A percentile compares a stretch with the other conserved stretches of the same genome.
phyloP scores from a whole-genome alignment of 305 asterid genomes.

The Ilex paraguariensis region DNA sequence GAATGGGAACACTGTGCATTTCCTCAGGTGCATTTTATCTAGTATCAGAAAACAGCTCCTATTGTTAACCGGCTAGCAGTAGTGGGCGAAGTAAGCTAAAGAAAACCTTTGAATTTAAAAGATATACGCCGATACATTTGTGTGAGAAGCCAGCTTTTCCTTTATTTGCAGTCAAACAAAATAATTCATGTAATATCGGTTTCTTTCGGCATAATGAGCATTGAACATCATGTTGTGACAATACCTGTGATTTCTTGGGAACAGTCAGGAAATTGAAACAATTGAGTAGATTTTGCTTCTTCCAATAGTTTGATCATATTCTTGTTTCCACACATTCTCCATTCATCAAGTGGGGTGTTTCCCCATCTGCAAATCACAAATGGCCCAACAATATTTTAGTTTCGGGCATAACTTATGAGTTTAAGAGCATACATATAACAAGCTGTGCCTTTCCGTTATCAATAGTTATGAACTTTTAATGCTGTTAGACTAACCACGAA shows the following conservation, averaged over 20 bases:
- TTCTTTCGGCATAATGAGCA: neutral
- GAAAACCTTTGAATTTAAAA: too few species aligned
- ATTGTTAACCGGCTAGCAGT: neutral
- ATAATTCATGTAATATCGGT: too few species aligned
- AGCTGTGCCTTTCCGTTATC: too few species aligned
- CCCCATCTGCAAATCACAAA: conserved; percentile 54
- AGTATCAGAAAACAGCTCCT: conserved; percentile 8
- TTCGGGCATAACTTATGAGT: neutral
- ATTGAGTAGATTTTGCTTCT: conserved; percentile 46
- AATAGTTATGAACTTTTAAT: too few species aligned
- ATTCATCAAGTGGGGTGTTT: conserved; percentile 72
- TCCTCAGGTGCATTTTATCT: conserved; percentile 41
- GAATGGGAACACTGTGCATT: conserved; percentile 73
- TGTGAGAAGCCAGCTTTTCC: neutral
- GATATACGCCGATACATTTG: neutral
- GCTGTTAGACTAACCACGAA: too few species aligned
- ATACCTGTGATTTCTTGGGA: conserved; percentile 51
- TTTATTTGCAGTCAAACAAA: too few species aligned
- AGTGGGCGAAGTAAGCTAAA: neutral
- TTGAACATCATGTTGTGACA: neutral
- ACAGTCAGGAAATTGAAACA: conserved; percentile 33
- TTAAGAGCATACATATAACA: neutral
- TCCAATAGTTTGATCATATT: conserved; percentile 55
- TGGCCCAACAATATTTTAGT: conserved; percentile 8
- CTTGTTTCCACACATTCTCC: conserved; percentile 56